These are phyloP conservation scores for Colletotrichum orbiculare DNA, from an alignment of 2,329 filamentous ascomycete genomes.

Conservation along the genomic window DNA sequence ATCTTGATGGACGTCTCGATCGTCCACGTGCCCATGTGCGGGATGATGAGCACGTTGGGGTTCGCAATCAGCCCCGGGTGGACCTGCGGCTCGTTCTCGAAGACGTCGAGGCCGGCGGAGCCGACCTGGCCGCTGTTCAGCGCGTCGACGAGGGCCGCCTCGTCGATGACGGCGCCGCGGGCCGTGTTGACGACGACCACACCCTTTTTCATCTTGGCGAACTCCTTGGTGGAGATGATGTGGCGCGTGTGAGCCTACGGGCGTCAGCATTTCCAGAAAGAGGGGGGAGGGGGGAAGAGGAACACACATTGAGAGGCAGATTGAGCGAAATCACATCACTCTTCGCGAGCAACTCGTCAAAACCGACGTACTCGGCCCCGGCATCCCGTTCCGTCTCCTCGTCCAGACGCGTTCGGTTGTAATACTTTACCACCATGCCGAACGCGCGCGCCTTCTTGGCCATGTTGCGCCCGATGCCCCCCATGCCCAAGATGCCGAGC, in stretches of 20 bases:
- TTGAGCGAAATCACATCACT: slow-evolving; percentile 86
- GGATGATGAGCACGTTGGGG: slow-evolving; percentile 77
- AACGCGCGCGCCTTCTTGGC: slow-evolving; percentile 80
- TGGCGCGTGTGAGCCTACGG: slow-evolving; percentile 72
- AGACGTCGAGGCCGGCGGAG: slow-evolving; percentile 82
- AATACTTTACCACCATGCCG: slow-evolving; percentile 79
- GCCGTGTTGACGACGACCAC: slow-evolving; percentile 86
- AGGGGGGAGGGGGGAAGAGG: neutral
- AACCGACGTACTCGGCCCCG: slow-evolving; percentile 75
- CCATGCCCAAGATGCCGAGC: slow-evolving; percentile 87
- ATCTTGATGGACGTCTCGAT: slow-evolving; percentile 73
- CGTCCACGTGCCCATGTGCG: slow-evolving; percentile 89
- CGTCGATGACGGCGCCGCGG: slow-evolving; percentile 84
- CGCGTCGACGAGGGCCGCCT: slow-evolving; percentile 80
- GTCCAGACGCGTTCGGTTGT: slow-evolving; percentile 74
- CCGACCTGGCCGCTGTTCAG: slow-evolving; percentile 76
- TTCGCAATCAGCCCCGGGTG: slow-evolving; percentile 79
- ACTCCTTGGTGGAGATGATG: slow-evolving; percentile 77
- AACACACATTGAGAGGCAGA: slow-evolving; percentile 80
- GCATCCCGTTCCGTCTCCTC: slow-evolving; percentile 62
- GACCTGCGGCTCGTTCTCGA: slow-evolving; percentile 81
- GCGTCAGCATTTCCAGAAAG: neutral
- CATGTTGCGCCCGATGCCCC: slow-evolving; percentile 83
- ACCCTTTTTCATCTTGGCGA: slow-evolving; percentile 81
- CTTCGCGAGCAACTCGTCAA: slow-evolving; percentile 75